A percentile compares a stretch with the other conserved stretches of the same genome.
These are phyloP conservation scores for Cladosporium sp. DNA, from an alignment of 2,329 filamentous ascomycete genomes.

Conservation along the genomic window DNA sequence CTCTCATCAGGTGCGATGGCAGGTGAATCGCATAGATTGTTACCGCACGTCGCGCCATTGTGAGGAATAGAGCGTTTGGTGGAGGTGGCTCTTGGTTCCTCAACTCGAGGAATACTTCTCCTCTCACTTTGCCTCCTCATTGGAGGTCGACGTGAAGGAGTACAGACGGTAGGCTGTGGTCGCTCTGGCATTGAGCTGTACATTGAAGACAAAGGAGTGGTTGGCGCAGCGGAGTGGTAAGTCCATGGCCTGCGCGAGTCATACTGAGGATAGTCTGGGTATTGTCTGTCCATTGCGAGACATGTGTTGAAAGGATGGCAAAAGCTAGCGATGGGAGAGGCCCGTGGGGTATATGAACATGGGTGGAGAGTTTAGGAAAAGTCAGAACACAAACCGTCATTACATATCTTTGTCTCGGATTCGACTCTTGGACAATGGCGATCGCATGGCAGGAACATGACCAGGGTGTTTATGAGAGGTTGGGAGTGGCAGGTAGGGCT, in stretches of 20 bases:
- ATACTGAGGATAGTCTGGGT: slow-evolving; percentile 19
- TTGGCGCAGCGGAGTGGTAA: slow-evolving; percentile 9
- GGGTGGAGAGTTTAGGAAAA: slow-evolving; percentile 6
- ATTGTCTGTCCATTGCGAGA: slow-evolving; percentile 19
- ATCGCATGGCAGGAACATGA: background rate
- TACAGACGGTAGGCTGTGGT: slow-evolving; percentile 5
- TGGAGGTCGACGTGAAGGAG: background rate
- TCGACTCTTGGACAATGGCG: background rate
- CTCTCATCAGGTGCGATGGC: slow-evolving; percentile 8
- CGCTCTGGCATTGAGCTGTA: slow-evolving; percentile 7
- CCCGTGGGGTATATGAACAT: background rate
- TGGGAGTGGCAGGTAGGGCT: slow-evolving; percentile 11
- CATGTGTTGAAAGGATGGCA: slow-evolving; percentile 12
- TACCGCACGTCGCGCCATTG: slow-evolving; percentile 13
- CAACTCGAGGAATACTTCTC: background rate
- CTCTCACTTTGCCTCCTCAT: slow-evolving; percentile 16
- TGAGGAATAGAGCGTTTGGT: slow-evolving; percentile 14
- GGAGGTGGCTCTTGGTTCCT: slow-evolving; percentile 6
- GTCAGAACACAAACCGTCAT: slow-evolving; percentile 6
- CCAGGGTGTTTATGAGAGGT: background rate
- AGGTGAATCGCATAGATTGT: slow-evolving; percentile 4
- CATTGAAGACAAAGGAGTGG: slow-evolving; percentile 11
- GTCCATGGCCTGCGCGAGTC: slow-evolving; percentile 17
- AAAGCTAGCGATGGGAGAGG: background rate
- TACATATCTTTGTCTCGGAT: slow-evolving; percentile 13